Percentiles rank a stretch among this genome's conserved stretches.
phyloP scores from a whole-genome alignment of 1,284 basidiomycete genomes.

The Melampsora americana region DNA sequence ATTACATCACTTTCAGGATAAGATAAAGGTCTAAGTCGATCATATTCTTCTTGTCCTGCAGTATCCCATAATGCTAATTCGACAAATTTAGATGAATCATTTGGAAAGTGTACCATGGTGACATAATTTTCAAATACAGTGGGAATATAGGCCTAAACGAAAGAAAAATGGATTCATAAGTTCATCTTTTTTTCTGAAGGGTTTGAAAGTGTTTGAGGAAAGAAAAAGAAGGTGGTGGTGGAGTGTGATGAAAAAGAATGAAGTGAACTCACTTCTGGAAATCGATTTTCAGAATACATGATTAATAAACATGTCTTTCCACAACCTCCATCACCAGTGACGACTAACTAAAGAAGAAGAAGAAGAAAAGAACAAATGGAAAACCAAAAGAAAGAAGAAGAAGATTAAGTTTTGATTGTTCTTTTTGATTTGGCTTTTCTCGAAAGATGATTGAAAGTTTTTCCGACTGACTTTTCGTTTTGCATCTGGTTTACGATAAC shows the following conservation, averaged over 20 bases:
- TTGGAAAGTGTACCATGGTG: constrained; percentile 80
- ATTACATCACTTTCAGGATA: constrained; percentile 97
- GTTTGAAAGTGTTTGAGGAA: no score
- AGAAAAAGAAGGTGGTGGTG: constrained; percentile 14
- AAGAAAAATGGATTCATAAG: not conserved
- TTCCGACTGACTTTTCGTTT: constrained; percentile 37
- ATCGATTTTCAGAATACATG: constrained; percentile 94
- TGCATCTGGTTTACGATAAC: constrained; percentile 42
- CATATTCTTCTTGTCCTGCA: constrained; percentile 97
- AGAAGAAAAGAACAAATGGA: no score
- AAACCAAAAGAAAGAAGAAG: not conserved
- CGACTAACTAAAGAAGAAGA: constrained; percentile 47
- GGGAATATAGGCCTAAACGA: constrained; percentile 80
- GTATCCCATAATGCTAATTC: constrained; percentile 98
- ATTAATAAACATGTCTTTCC: constrained; percentile 83
- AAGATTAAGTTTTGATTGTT: not conserved
- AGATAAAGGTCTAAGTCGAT: constrained; percentile 84
- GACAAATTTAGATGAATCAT: constrained; percentile 65
- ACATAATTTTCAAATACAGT: constrained; percentile 96
- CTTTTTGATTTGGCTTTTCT: not conserved
- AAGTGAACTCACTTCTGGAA: constrained; percentile 74
- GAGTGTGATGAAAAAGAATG: constrained; percentile 44
- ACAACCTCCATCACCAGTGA: constrained; percentile 65
- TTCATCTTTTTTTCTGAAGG: not conserved
- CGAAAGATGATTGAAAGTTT: not conserved